These are phyloP conservation scores for Hepatocystis sp. DNA, from an alignment of 169 alveolate genomes.

Conservation along the genomic window DNA sequence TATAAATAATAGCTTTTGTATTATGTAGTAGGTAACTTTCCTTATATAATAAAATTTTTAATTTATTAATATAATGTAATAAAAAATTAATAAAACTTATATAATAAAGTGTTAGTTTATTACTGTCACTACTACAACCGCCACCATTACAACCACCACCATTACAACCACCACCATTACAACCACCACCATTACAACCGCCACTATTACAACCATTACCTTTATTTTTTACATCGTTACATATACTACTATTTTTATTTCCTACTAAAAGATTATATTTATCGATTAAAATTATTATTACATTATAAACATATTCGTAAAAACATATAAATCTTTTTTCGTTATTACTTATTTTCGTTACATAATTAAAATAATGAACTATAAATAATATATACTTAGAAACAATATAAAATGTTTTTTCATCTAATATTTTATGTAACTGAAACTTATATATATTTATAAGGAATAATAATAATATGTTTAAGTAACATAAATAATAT, in stretches of 20 bases:
- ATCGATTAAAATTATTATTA: not conserved
- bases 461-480: conserved; percentile 27
- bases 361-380: conserved; percentile 11
- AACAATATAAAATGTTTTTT: conserved; percentile 8
- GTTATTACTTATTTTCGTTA: conserved; percentile 2
- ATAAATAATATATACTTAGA: conserved; percentile 32
- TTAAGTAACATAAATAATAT: conserved; percentile 5
- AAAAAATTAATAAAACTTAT: conserved; percentile 8
- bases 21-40: conserved; percentile 20
- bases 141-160: too few relatives aligned
- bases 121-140: not conserved
- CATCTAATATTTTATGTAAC: conserved; percentile 19
- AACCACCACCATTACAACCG: too few relatives aligned
- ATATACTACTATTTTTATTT: not conserved
- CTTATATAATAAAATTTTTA: conserved; percentile 12
- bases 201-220: too few relatives aligned
- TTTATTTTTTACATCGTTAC: too few relatives aligned
- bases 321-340: conserved; percentile 15
- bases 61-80: conserved; percentile 5
- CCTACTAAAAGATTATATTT: conserved; percentile 3
- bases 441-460: conserved; percentile 32
- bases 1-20: conserved; percentile 14
- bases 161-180: too few relatives aligned
- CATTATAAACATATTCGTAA: conserved; percentile 54
- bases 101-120: conserved; percentile 1